phyloP scores from a whole-genome alignment of 495 filamentous ascomycete species.

The Talaromyces ruber region DNA sequence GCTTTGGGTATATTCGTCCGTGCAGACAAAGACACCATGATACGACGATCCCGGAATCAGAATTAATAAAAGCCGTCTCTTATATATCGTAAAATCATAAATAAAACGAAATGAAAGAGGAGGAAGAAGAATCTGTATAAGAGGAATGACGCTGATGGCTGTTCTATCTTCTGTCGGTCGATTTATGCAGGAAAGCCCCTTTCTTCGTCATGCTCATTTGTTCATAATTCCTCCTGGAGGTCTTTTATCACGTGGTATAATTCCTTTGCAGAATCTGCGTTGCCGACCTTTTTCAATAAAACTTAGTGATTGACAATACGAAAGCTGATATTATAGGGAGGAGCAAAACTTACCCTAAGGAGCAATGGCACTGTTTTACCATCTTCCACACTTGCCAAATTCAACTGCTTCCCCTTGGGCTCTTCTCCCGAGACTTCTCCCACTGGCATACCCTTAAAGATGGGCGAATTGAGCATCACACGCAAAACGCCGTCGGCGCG shows the following conservation, averaged over 20 bases:
- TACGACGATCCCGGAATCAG: background rate
- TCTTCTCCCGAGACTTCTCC: constrained; percentile 46
- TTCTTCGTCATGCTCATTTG: background rate
- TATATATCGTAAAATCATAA: background rate
- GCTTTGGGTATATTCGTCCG: background rate
- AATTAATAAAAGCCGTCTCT: background rate
- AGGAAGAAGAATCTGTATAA: background rate
- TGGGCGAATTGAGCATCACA: constrained; percentile 76
- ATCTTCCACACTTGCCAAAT: constrained; percentile 54
- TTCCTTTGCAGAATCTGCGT: constrained; percentile 28
- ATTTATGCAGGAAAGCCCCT: background rate
- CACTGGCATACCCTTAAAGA: constrained; percentile 66
- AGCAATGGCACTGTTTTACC: constrained; percentile 51
- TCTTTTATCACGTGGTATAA: constrained; percentile 30
- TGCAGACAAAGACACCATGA: background rate
- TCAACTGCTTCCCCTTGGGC: constrained; percentile 45
- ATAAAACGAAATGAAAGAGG: background rate
- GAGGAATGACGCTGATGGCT: background rate
- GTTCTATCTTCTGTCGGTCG: background rate
- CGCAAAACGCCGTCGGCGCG: constrained; percentile 75
- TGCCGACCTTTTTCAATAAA: constrained; percentile 27
- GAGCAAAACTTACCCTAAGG: constrained; percentile 52
- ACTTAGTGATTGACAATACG: constrained; percentile 12
- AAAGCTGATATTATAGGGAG: background rate
- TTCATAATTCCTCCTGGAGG: constrained; percentile 22